Evolutionary conservation across 768 basidiomycete species (phyloP), one percentile per base, ranked within the genome.

Genomic region (Dacryopinax primogenitus): DNA sequence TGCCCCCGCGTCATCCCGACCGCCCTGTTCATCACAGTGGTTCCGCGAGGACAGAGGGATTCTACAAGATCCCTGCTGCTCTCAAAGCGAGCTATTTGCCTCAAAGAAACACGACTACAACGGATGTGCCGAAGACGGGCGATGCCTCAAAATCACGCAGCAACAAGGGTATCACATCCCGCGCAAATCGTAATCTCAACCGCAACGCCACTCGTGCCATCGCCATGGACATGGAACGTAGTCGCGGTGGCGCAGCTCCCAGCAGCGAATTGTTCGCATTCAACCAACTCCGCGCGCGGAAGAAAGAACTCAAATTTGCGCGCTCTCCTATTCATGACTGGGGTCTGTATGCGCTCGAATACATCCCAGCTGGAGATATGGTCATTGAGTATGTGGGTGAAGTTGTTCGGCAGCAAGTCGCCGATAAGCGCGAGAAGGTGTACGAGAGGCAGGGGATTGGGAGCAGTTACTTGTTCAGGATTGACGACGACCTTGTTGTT

Each of bases 301-400:
- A 98, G 84, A 99, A 99, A 78, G 93, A 95, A 71, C 82, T 99
- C 35, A 86, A 92, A 34, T 99, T 99, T 71, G 89, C 92, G 2
- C 81, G 92, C 41, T 93, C 90, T 28, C 92, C 93, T 18, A 99
- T 99, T 66, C 95, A 99, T 72, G 94, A 95, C 70, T 99, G 95
- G 90, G 96, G 96, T 2, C 74, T 99, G 72, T 99, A 97, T 73
- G 94, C 96, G 33, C 90, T 96, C 89, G 96, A 99, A 79, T 84
- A 84, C 72, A 97, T 99, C 69, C 84, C 88, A 4, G 78, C 83
- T 36, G 92, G 92, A 2, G 96, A 99, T 77, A 97, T 99, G 93
- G 95, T 99, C 33, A 97, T 98, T 76, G 96, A 99, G 77, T 99
- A 99, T 72, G 96, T 99, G 6, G 96, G 96, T 21, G 96, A 99